Percentiles rank a stretch among this genome's conserved stretches.
These are phyloP conservation scores for Yamadazyma kanchanaburiensis DNA, from an alignment of 1,139 yeast genomes.

Conservation along the genomic window DNA sequence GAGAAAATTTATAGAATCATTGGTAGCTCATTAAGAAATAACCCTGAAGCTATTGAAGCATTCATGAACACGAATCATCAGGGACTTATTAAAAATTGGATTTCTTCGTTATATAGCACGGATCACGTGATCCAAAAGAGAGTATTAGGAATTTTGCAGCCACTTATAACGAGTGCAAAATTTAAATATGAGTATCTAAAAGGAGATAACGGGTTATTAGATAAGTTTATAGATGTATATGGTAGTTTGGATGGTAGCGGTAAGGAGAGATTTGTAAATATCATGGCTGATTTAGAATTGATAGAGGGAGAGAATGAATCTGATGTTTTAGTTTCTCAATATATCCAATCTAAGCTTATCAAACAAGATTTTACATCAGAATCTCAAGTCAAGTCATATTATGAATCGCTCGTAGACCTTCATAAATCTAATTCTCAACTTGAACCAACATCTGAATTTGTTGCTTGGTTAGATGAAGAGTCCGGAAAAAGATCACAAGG, in stretches of 20 bases:
- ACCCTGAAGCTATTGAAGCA: conserved; percentile 54
- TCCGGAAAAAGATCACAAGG: conserved; percentile 35
- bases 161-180: conserved; percentile 29
- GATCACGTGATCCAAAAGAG: conserved; percentile 41
- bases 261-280: conserved; percentile 32
- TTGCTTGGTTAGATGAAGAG: conserved; percentile 63
- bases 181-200: conserved; percentile 28
- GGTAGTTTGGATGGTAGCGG: conserved; percentile 27
- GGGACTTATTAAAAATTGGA: conserved; percentile 14
- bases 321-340: conserved; percentile 23
- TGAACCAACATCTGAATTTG: conserved; percentile 32
- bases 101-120: conserved; percentile 5
- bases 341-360: conserved; percentile 27
- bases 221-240: conserved; percentile 23
- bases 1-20: conserved; percentile 52
- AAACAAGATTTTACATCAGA: conserved; percentile 24
- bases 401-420: conserved; percentile 39
- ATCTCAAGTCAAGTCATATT: conserved; percentile 38
- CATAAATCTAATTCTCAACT: conserved; percentile 23
- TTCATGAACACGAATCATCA: conserved; percentile 13
- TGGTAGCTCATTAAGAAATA: conserved; percentile 65
- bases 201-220: conserved; percentile 13
- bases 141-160: conserved; percentile 46
- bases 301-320: conserved; percentile 6
- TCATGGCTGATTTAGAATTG: conserved; percentile 37